Evolutionary conservation across 148 eudicot genomes (phyloP).

Genomic region (Heliamphora exappendiculata): DNA sequence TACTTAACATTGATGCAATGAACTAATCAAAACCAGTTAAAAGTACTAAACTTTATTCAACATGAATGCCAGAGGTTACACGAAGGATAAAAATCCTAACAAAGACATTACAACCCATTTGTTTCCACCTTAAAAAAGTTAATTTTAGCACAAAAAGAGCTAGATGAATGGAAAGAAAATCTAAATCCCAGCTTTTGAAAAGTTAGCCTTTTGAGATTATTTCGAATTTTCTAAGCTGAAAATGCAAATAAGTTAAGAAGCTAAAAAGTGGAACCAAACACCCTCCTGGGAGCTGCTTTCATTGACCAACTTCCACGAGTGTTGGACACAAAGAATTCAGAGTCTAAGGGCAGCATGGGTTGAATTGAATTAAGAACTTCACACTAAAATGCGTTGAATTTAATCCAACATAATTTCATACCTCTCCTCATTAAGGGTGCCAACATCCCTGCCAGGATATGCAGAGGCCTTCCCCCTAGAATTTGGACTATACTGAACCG

Average conservation of each 20-base stretch:
- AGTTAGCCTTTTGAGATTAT: too few species aligned
- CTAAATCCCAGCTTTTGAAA: too few species aligned
- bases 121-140: too few species aligned
- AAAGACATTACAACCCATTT: too few species aligned
- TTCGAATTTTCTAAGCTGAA: too few species aligned
- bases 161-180: too few species aligned
- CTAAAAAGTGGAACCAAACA: not conserved
- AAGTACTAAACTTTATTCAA: not conserved
- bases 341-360: not conserved
- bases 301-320: not conserved
- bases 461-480: constrained; percentile 16
- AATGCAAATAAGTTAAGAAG: too few species aligned
- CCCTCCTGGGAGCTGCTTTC: too few species aligned
- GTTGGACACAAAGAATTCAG: not conserved
- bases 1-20: not conserved
- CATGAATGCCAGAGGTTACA: not conserved
- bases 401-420: not conserved
- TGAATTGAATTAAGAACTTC: not conserved
- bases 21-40: not conserved
- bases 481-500: constrained; percentile 3
- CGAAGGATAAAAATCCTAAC: not conserved
- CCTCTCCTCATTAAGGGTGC: constrained; percentile 25
- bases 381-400: not conserved
- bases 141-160: too few species aligned
- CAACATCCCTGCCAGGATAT: constrained; percentile 15